Evolutionary conservation across 495 filamentous ascomycete genomes (phyloP).

Genomic region (Letharia columbiana): DNA sequence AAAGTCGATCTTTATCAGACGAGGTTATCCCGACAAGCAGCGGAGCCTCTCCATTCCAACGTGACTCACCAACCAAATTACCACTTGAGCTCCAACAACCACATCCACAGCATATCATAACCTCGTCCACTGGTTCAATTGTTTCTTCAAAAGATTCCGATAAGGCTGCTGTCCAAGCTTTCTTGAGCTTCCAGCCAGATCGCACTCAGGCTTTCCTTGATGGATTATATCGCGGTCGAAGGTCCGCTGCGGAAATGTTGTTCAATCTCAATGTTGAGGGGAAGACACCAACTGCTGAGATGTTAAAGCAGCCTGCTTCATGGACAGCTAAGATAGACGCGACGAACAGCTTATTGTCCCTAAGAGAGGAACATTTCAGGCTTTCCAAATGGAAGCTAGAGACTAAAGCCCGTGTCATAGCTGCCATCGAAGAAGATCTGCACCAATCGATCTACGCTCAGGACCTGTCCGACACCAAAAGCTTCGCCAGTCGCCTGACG

Average conservation of each 20-base stretch:
- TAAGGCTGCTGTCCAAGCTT: constrained; percentile 24
- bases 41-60: constrained; percentile 30
- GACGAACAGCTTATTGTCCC: constrained; percentile 17
- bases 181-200: constrained; percentile 25
- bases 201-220: constrained; percentile 22
- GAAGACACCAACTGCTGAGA: constrained; percentile 8
- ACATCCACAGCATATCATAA: not conserved
- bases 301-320: constrained; percentile 15
- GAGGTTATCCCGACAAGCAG: constrained; percentile 16
- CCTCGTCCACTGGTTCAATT: not conserved
- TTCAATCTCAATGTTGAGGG: constrained; percentile 18
- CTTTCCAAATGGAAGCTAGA: constrained; percentile 16
- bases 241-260: constrained; percentile 16
- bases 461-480: constrained; percentile 15
- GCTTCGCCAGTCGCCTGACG: constrained; percentile 9
- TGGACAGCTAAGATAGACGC: constrained; percentile 25
- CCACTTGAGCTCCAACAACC: not conserved
- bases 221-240: constrained; percentile 20
- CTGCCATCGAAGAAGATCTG: constrained; percentile 18
- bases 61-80: constrained; percentile 31
- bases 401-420: constrained; percentile 19
- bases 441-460: constrained; percentile 11
- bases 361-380: constrained; percentile 21
- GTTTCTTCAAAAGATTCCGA: constrained; percentile 17
- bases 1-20: constrained; percentile 13